These are phyloP conservation scores for Aspergillus ustus DNA, from an alignment of 2,329 filamentous ascomycete species.

Conservation along the genomic window DNA sequence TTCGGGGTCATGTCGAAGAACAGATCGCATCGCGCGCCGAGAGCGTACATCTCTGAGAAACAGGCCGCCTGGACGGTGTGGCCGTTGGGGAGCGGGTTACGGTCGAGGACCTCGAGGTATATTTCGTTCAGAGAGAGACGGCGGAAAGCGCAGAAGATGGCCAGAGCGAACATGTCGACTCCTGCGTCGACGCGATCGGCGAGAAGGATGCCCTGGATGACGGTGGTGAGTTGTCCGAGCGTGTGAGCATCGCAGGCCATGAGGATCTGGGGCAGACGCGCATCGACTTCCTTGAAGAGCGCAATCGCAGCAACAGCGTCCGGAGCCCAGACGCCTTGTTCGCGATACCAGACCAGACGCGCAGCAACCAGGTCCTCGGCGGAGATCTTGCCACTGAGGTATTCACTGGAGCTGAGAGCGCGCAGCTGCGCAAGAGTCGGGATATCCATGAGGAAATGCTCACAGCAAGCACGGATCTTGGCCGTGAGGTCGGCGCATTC, in stretches of 20 bases:
- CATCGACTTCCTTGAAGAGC: constrained; percentile 44
- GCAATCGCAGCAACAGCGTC: constrained; percentile 33
- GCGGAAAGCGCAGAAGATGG: constrained; percentile 61
- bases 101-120: constrained; percentile 64
- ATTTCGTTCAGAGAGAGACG: constrained; percentile 64
- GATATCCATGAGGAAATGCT: constrained; percentile 31
- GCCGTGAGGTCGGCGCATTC: constrained; percentile 12
- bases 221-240: constrained; percentile 41
- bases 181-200: constrained; percentile 46
- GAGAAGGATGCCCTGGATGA: constrained; percentile 38
- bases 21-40: constrained; percentile 65
- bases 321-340: constrained; percentile 37
- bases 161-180: constrained; percentile 60
- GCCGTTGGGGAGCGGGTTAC: constrained; percentile 63
- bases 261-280: constrained; percentile 30
- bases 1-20: constrained; percentile 62
- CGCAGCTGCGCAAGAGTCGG: constrained; percentile 45
- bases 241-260: constrained; percentile 31
- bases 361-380: constrained; percentile 40
- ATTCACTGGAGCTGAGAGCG: constrained; percentile 42
- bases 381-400: constrained; percentile 46
- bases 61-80: constrained; percentile 66
- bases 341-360: constrained; percentile 47
- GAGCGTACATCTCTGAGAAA: constrained; percentile 65
- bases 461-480: constrained; percentile 26